Evolutionary conservation across 345 rosid genomes (phyloP).

Genomic region (Passiflora organensis): DNA sequence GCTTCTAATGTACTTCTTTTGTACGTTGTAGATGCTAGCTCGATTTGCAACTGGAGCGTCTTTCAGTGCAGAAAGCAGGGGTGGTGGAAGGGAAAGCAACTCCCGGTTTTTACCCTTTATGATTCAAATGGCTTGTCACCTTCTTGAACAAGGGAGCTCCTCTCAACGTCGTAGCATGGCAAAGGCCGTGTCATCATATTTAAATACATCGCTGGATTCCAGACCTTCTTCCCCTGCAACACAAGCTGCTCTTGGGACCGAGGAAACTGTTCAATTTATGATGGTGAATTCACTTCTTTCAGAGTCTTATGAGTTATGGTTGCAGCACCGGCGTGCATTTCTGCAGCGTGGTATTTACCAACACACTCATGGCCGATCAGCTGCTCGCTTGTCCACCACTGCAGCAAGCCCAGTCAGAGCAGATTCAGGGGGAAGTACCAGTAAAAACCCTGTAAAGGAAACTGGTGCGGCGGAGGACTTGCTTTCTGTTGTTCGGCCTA

Average conservation of each 20-base stretch:
- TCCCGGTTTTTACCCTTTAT: conserved; percentile 88
- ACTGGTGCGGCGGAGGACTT: conserved; percentile 44
- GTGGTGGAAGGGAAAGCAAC: conserved; percentile 99
- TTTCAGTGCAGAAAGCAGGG: conserved; percentile 74
- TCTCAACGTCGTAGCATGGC: conserved; percentile 70
- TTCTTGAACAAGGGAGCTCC: conserved; percentile 87
- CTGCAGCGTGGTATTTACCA: conserved; percentile 88
- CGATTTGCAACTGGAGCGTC: conserved; percentile 99
- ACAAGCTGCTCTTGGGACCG: conserved; percentile 56
- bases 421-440: conserved; percentile 46
- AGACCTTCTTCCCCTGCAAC: conserved; percentile 49
- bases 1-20: background rate
- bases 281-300: conserved; percentile 95
- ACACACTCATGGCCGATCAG: conserved; percentile 65
- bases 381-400: conserved; percentile 30
- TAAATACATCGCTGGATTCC: conserved; percentile 43
- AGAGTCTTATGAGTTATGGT: conserved; percentile 88
- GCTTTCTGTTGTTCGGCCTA: conserved; percentile 58
- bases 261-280: conserved; percentile 92
- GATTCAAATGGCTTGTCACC: conserved; percentile 93
- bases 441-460: conserved; percentile 36
- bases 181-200: conserved; percentile 66
- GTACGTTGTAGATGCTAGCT: conserved; percentile 72
- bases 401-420: conserved; percentile 22
- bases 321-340: conserved; percentile 77